Base-by-base conservation (phyloP, 768 basidiomycete genomes). In the Serendipita vermifera region DNA sequence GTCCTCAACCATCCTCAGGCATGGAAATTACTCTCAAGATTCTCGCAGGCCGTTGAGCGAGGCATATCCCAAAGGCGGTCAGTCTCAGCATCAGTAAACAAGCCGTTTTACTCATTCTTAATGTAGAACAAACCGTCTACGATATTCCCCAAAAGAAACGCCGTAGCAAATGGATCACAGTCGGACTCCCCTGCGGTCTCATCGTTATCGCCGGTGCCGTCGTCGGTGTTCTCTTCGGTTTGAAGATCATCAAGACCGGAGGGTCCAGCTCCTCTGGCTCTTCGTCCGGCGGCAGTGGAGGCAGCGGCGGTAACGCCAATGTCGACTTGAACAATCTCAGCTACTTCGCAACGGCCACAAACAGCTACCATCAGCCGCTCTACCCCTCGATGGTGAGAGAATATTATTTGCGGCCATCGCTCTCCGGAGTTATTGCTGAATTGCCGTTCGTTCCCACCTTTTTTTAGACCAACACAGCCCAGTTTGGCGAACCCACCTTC, bases 131-230 rank as follows among this genome's bases (percentile, higher is more conserved):
- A 51, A 51, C 5, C 29, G 46, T 51, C 46, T 51, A 51, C 27
- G 22, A 51, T 20, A 51, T 51, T 31, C 46, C 46, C 20, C 46
- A 51, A 31, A 51, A 51, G 46, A 56, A 57, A 32, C 48, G 56
- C 33, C 24, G 15, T 14, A 32, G 51, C 24, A 57, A 40, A 20
- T 41, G 35, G 32, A 40, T 60, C 46, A 33, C 58, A 33, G 38
- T 35, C 24, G 32, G 55, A 33, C 58, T 69, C 68, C 66, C 64
- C 38, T 29, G 71, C 46, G 39, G 63, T 39, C 32, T 67, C 58
- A 54, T 65, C 58, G 63, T 72, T 60, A 66, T 73, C 58, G 59
- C 68, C 58, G 72, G 59, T 29, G 72, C 69, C 36, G 71, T 74
- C 27, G 60, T 73, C 38, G 72, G 70, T 41, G 71, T 74, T 9